These are phyloP conservation scores for Pythium volutum DNA, from an alignment of 352 stramenopile species.

Conservation along the genomic window DNA sequence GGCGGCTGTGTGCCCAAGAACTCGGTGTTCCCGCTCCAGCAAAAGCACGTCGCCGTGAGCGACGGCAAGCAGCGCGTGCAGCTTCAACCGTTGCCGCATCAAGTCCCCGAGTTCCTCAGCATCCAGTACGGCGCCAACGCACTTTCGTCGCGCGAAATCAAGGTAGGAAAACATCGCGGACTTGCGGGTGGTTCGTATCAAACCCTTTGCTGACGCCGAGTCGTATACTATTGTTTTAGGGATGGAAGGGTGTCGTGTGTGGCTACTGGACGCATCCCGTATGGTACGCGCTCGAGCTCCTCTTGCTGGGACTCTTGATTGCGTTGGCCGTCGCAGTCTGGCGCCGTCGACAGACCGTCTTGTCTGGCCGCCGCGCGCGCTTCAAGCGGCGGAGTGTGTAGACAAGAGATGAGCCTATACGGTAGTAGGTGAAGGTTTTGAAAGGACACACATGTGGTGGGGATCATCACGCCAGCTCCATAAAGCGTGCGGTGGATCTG, in stretches of 20 bases:
- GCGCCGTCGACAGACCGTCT: constrained; percentile 27
- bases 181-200: not conserved
- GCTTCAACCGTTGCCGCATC: constrained; percentile 50
- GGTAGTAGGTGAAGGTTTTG: no score
- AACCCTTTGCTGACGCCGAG: not conserved
- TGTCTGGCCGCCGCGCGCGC: constrained; percentile 1
- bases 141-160: constrained; percentile 65
- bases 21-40: constrained; percentile 61
- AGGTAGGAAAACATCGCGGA: constrained; percentile 31
- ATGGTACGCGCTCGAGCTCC: constrained; percentile 56
- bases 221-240: constrained; percentile 25
- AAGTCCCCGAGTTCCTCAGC: constrained; percentile 54
- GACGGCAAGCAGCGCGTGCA: constrained; percentile 45
- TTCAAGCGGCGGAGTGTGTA: constrained; percentile 47
- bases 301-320: constrained; percentile 36
- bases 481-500: no score
- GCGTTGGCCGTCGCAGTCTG: constrained; percentile 34
- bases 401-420: not conserved
- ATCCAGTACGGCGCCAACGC: constrained; percentile 66
- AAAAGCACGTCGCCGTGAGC: constrained; percentile 38
- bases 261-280: constrained; percentile 71
- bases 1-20: constrained; percentile 61
- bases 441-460: no score
- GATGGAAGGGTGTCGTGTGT: constrained; percentile 77
- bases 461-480: no score